These are phyloP conservation scores for Phascolomyces articulosus DNA, from an alignment of 371 early-diverging fungal genomes.

Conservation along the genomic window DNA sequence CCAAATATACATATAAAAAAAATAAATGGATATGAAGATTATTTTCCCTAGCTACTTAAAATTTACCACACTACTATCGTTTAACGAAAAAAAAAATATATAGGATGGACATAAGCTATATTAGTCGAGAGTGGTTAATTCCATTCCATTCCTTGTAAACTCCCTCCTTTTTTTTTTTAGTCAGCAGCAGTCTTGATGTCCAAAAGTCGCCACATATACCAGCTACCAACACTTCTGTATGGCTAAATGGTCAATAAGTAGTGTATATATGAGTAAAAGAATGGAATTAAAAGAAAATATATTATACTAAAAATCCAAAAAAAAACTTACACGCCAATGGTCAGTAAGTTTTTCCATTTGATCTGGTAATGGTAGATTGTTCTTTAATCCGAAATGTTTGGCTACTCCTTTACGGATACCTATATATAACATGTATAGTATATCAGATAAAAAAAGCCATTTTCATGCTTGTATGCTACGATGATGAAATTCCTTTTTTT, in stretches of 20 bases:
- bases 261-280: not conserved
- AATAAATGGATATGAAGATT: too few species aligned
- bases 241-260: conserved; percentile 25
- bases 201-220: conserved; percentile 55
- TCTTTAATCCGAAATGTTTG: conserved; percentile 41
- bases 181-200: conserved; percentile 24
- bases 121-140: too few species aligned
- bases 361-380: conserved; percentile 29
- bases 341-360: conserved; percentile 51
- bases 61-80: too few species aligned
- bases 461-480: not conserved
- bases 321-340: conserved; percentile 39
- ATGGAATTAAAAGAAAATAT: too few species aligned
- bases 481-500: not conserved
- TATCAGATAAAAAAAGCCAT: not conserved
- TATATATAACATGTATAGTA: too few species aligned
- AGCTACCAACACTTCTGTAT: conserved; percentile 49
- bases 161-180: too few species aligned
- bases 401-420: conserved; percentile 56
- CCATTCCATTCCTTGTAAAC: too few species aligned
- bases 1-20: too few species aligned
- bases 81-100: too few species aligned
- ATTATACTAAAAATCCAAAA: too few species aligned
- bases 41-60: too few species aligned
- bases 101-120: too few species aligned